A percentile compares a stretch with the other conserved stretches of the same genome.
Conservation (phyloP, 2,329 filamentous ascomycete genomes). For the Xylariaceae sp. region DNA sequence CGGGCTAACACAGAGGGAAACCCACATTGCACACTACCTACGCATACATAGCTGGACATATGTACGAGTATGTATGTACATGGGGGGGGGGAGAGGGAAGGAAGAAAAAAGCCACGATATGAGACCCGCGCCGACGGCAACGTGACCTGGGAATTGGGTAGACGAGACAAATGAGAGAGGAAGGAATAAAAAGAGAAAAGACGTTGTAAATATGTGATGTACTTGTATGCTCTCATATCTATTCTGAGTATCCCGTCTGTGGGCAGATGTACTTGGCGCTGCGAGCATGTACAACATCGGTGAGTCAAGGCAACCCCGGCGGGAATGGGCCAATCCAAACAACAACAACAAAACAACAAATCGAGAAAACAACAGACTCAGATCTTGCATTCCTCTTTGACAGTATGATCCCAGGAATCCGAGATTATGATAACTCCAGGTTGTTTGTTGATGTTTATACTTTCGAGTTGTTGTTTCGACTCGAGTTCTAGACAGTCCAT, state of each 20-base stretch:
- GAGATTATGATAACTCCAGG: not conserved
- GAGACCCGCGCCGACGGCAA: not conserved
- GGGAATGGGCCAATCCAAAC: not conserved
- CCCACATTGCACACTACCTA: not conserved
- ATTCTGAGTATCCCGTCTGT: not conserved
- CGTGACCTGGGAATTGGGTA: no score
- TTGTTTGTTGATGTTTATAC: not conserved
- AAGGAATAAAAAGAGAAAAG: not conserved
- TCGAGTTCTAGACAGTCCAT: no score
- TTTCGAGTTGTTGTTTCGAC: not conserved
- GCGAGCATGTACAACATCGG: not conserved
- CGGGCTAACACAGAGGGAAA: not conserved
- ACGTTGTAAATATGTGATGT: not conserved
- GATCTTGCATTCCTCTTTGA: not conserved
- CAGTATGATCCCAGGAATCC: not conserved
- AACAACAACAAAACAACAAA: not conserved
- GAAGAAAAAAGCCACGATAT: not conserved
- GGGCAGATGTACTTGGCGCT: no score
- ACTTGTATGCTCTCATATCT: not conserved
- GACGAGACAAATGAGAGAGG: not conserved
- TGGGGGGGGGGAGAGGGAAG: no score
- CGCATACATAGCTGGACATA: no score
- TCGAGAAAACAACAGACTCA: not conserved
- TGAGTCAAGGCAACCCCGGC: not conserved
- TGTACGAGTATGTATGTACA: no score